Percentiles rank a stretch among this genome's conserved stretches.
phyloP scores from a whole-genome alignment of 345 rosid genomes.

The Arabidopsis thaliana region DNA sequence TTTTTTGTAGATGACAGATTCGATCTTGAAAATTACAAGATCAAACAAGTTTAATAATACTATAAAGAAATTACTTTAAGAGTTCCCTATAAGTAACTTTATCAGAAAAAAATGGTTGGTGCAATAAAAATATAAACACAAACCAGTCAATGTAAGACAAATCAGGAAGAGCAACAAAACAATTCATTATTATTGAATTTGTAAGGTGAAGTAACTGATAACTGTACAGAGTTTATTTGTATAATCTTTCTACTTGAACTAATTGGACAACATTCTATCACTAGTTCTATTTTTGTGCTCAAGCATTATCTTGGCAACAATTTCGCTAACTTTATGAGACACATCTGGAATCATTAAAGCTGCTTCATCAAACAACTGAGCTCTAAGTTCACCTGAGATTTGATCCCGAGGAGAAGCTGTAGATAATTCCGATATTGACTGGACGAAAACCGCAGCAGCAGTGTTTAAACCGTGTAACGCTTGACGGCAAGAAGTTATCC shows the following conservation, averaged over 20 bases:
- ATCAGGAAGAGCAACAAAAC: slow-evolving; percentile 4
- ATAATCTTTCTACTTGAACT: slow-evolving; percentile 4
- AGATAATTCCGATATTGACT: slow-evolving; percentile 51
- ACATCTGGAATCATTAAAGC: slow-evolving; percentile 57
- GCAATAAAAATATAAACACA: not conserved
- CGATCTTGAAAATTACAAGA: slow-evolving; percentile 23
- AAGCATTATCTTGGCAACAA: slow-evolving; percentile 47
- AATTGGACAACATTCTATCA: slow-evolving; percentile 1
- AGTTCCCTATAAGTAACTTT: not conserved
- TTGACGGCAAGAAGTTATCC: slow-evolving; percentile 55
- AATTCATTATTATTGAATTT: slow-evolving; percentile 20
- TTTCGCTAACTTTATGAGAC: slow-evolving; percentile 51
- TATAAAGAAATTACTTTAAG: not conserved
- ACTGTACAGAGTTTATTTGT: slow-evolving; percentile 30
- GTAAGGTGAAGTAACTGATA: not conserved
- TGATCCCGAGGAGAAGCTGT: slow-evolving; percentile 47
- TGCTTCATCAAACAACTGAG: slow-evolving; percentile 52
- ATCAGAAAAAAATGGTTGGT: not conserved
- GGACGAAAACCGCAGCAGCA: slow-evolving; percentile 51
- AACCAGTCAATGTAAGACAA: slow-evolving; percentile 12
- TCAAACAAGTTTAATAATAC: not conserved
- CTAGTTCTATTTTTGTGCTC: slow-evolving; percentile 28
- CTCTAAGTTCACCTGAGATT: slow-evolving; percentile 44
- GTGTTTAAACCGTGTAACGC: slow-evolving; percentile 54
- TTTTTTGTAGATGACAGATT: slow-evolving; percentile 21